A percentile compares a stretch with the other conserved stretches of the same genome.
Conservation (phyloP, 345 rosid species). For the Psidium guajava region DNA sequence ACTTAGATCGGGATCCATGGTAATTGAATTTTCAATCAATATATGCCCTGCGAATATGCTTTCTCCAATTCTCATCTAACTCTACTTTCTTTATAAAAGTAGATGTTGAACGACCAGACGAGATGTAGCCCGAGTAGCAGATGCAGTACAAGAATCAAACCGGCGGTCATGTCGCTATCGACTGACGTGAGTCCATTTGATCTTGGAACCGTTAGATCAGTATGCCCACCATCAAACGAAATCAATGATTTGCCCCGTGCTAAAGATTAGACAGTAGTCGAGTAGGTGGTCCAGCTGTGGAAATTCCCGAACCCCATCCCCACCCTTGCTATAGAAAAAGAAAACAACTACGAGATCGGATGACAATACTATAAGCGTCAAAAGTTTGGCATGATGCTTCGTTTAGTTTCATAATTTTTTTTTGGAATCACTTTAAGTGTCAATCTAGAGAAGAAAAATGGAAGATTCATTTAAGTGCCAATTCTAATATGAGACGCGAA, state of each 20-base stretch:
- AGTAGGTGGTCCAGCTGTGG: no score
- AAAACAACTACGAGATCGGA: no score
- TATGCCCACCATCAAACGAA: not conserved
- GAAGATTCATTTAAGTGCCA: not conserved
- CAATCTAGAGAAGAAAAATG: accelerated
- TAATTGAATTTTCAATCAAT: not conserved
- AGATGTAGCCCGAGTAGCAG: not conserved
- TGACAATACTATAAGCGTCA: not conserved
- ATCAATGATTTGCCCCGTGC: not conserved
- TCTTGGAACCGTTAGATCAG: not conserved
- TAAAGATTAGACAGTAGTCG: not conserved
- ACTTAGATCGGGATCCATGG: not conserved
- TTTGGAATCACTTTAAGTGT: not conserved
- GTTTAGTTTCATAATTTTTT: not conserved
- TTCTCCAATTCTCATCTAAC: not conserved
- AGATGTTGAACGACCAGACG: not conserved
- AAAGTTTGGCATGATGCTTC: not conserved
- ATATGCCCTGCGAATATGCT: not conserved
- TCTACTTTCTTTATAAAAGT: not conserved
- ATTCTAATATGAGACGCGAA: not conserved
- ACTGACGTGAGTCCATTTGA: not conserved
- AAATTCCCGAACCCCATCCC: no score
- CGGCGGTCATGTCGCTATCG: not conserved
- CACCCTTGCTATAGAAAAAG: no score
- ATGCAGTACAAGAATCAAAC: not conserved